Conservation (phyloP, 345 rosid genomes). For the Jatropha curcas region DNA sequence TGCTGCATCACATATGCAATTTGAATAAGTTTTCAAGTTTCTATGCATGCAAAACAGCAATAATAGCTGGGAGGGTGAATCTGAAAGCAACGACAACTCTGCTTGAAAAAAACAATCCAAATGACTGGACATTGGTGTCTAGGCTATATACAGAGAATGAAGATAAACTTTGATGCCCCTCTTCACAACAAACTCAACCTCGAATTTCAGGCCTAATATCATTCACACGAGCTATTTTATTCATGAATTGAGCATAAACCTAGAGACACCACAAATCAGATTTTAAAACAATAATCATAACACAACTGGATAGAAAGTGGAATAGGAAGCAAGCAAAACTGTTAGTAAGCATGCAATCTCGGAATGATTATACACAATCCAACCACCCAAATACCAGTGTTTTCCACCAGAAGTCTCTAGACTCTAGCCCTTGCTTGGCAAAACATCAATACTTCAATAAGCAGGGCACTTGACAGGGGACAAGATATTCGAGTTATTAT, state of each 20-base stretch:
- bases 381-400: not conserved
- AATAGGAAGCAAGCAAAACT: not conserved
- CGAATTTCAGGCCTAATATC: not conserved
- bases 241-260: not conserved
- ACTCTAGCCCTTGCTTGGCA: not conserved
- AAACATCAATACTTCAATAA: not conserved
- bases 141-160: not conserved
- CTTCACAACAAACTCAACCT: not conserved
- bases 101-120: not conserved
- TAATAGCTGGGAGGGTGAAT: not conserved
- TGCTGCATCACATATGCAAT: slow-evolving; percentile 56
- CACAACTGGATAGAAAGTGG: not conserved
- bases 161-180: not conserved
- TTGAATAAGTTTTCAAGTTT: slow-evolving; percentile 14
- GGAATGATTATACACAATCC: not conserved
- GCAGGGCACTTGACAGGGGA: not conserved
- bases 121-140: not conserved
- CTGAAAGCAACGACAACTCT: not conserved
- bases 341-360: not conserved
- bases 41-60: not conserved
- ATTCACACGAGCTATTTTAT: not conserved
- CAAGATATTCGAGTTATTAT: not conserved
- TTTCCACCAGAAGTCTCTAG: not conserved
- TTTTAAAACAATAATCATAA: not conserved
- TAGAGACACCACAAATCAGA: not conserved